A percentile compares a stretch with the other conserved stretches of the same genome.
Conservation (phyloP, 139 green algal genomes). For the Auxenochlorella pyrenoidosa region DNA sequence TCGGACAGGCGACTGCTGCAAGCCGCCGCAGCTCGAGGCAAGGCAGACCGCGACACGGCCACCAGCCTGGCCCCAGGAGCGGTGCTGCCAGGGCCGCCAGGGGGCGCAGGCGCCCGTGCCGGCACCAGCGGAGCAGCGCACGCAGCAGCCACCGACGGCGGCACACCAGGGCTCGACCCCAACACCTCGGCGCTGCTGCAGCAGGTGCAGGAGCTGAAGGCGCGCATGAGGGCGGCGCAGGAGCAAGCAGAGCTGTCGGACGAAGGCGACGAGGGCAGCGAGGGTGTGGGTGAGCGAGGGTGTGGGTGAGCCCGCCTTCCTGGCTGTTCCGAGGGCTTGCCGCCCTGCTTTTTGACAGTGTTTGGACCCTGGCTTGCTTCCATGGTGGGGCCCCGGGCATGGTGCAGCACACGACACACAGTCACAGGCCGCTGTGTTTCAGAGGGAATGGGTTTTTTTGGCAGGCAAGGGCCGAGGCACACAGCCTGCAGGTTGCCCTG, state of each 20-base stretch:
- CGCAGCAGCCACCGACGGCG: background rate
- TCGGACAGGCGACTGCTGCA: background rate
- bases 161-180: background rate
- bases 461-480: too few species aligned
- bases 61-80: background rate
- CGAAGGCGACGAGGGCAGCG: constrained; percentile 21
- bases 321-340: background rate
- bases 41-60: background rate
- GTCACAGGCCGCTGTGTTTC: background rate
- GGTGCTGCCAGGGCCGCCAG: background rate
- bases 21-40: background rate
- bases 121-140: too few species aligned
- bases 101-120: background rate
- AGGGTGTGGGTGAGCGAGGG: background rate
- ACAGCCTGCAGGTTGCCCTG: too few species aligned
- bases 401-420: too few species aligned
- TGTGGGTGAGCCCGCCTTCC: background rate
- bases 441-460: too few species aligned
- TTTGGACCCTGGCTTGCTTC: background rate
- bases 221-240: background rate
- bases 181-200: background rate
- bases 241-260: background rate
- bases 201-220: background rate
- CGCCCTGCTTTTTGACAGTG: too few species aligned
- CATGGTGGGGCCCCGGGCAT: too few species aligned